A percentile compares a stretch with the other conserved stretches of the same genome.
Conservation (phyloP, 371 early-diverging fungal genomes). For the Mucor circinelloides region DNA sequence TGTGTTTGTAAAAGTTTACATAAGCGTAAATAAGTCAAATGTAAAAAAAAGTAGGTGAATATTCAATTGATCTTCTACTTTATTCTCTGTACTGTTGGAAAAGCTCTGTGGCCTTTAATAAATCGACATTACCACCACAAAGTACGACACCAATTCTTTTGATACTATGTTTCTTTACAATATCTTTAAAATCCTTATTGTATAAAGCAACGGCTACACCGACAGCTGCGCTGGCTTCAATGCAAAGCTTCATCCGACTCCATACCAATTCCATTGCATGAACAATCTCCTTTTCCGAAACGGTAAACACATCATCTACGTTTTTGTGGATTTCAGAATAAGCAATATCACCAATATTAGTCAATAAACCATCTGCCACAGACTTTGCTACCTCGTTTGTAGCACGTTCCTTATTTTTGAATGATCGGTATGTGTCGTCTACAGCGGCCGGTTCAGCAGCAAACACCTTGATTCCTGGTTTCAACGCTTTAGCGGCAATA, state of each 20-base stretch:
- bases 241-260: conserved; percentile 53
- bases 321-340: conserved; percentile 43
- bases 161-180: conserved; percentile 14
- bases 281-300: conserved; percentile 55
- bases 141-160: conserved; percentile 43
- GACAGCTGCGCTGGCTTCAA: conserved; percentile 61
- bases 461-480: conserved; percentile 42
- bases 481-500: conserved; percentile 46
- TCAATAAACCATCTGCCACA: conserved; percentile 46
- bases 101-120: conserved; percentile 22
- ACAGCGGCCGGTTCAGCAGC: conserved; percentile 55
- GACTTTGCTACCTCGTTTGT: conserved; percentile 25
- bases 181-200: conserved; percentile 37
- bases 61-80: too few species aligned
- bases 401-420: conserved; percentile 16
- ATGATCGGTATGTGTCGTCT: conserved; percentile 42
- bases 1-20: too few species aligned
- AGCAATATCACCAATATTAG: conserved; percentile 47
- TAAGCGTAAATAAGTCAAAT: too few species aligned
- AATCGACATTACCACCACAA: conserved; percentile 51
- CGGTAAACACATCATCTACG: conserved; percentile 58
- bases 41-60: too few species aligned
- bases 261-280: conserved; percentile 54
- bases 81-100: conserved; percentile 14
- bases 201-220: conserved; percentile 52